phyloP scores from a whole-genome alignment of 768 basidiomycete genomes.

The Lactarius trivialis region DNA sequence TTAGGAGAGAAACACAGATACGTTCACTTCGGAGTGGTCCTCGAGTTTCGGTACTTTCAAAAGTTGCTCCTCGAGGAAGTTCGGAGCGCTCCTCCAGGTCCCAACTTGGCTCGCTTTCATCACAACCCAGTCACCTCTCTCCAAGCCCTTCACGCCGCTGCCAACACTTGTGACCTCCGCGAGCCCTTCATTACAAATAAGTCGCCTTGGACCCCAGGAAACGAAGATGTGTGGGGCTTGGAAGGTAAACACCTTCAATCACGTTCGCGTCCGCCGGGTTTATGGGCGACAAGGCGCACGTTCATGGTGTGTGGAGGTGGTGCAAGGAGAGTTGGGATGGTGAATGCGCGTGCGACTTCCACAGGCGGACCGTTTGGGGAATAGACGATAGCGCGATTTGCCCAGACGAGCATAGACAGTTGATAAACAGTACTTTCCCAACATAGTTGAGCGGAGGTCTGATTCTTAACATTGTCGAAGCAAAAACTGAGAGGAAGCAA shows the following conservation, averaged over 20 bases:
- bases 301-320: conserved; percentile 56
- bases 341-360: conserved; percentile 48
- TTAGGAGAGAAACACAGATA: too few species aligned
- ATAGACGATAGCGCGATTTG: conserved; percentile 64
- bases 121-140: conserved; percentile 66
- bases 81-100: conserved; percentile 61
- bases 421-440: not conserved
- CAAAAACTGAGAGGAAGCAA: too few species aligned
- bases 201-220: conserved; percentile 31
- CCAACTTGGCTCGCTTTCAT: conserved; percentile 64
- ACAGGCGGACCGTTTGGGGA: conserved; percentile 52
- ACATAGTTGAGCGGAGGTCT: too few species aligned
- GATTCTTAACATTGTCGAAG: too few species aligned
- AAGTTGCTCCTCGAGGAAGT: conserved; percentile 49
- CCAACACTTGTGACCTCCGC: conserved; percentile 62
- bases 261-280: conserved; percentile 82
- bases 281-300: conserved; percentile 60
- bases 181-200: conserved; percentile 72
- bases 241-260: conserved; percentile 71
- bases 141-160: conserved; percentile 40
- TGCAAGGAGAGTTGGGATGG: conserved; percentile 45
- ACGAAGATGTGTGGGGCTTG: conserved; percentile 41
- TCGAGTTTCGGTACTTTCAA: conserved; percentile 48
- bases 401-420: conserved; percentile 20
- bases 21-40: conserved; percentile 51